These are phyloP conservation scores for Davidsoniella virescens DNA, from an alignment of 2,329 filamentous ascomycete species.

Conservation along the genomic window DNA sequence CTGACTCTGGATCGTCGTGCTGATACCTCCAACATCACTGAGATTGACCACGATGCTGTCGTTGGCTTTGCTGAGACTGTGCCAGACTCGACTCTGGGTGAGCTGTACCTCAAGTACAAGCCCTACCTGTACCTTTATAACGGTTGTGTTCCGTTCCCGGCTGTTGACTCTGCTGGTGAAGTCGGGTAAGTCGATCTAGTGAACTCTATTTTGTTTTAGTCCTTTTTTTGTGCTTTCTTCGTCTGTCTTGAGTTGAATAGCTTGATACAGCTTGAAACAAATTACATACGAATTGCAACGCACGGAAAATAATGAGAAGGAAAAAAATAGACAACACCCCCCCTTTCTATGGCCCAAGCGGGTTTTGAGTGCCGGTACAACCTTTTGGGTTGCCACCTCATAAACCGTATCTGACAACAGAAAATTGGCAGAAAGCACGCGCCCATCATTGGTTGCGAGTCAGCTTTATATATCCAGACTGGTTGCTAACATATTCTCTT, in stretches of 20 bases:
- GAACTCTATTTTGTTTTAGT: not conserved
- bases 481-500: not conserved
- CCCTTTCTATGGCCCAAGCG: no score
- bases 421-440: not conserved
- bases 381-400: not conserved
- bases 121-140: slow-evolving; percentile 27
- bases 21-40: slow-evolving; percentile 12
- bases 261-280: no score
- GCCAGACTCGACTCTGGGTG: slow-evolving; percentile 18
- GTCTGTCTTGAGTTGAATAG: not conserved
- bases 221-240: not conserved
- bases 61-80: slow-evolving; percentile 20
- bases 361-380: not conserved
- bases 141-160: slow-evolving; percentile 47
- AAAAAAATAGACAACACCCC: not conserved
- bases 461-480: no score
- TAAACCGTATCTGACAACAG: not conserved
- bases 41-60: slow-evolving; percentile 19
- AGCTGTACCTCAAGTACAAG: slow-evolving; percentile 21
- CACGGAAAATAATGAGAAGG: not conserved
- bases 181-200: slow-evolving; percentile 28
- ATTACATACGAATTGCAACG: not conserved
- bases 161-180: slow-evolving; percentile 39
- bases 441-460: no score
- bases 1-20: slow-evolving; percentile 7